Evolutionary conservation across 305 asterid genomes (phyloP).

Genomic region (Lippia alba): DNA sequence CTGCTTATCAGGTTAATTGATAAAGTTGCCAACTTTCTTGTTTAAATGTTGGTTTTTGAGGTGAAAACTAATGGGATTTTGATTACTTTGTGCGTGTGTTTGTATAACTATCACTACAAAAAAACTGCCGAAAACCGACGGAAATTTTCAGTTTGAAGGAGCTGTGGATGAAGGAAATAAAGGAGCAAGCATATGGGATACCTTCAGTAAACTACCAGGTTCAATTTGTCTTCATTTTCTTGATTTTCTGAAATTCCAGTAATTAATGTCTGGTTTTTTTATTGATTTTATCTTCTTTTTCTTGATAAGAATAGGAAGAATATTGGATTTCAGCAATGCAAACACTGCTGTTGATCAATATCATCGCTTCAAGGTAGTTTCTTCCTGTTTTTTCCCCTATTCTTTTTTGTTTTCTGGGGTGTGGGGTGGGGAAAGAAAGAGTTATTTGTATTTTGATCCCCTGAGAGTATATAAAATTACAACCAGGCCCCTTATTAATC

Average conservation of each 20-base stretch:
- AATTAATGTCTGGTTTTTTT: neutral
- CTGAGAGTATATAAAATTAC: no score
- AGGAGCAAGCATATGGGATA: slow-evolving; percentile 87
- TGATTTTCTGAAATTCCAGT: neutral
- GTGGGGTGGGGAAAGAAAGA: no score
- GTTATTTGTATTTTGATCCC: no score
- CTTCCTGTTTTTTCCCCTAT: neutral
- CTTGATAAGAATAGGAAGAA: slow-evolving; percentile 53
- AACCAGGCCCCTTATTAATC: no score
- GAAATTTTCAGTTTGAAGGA: slow-evolving; percentile 71
- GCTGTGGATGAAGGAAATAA: slow-evolving; percentile 83
- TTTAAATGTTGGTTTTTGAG: neutral
- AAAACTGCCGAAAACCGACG: no score
- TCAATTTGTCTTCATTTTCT: neutral
- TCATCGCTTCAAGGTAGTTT: slow-evolving; percentile 78
- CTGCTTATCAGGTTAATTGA: slow-evolving; percentile 88
- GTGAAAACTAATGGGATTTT: neutral
- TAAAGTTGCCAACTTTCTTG: neutral
- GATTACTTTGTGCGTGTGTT: neutral
- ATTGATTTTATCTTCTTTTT: neutral
- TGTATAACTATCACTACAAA: no score
- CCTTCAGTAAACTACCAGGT: slow-evolving; percentile 77
- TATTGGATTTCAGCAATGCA: slow-evolving; percentile 91
- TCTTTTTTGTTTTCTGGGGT: neutral
- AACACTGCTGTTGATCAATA: slow-evolving; percentile 88